These are phyloP conservation scores for Trichosporon ovoides DNA, from an alignment of 1,284 basidiomycete genomes.

Conservation along the genomic window DNA sequence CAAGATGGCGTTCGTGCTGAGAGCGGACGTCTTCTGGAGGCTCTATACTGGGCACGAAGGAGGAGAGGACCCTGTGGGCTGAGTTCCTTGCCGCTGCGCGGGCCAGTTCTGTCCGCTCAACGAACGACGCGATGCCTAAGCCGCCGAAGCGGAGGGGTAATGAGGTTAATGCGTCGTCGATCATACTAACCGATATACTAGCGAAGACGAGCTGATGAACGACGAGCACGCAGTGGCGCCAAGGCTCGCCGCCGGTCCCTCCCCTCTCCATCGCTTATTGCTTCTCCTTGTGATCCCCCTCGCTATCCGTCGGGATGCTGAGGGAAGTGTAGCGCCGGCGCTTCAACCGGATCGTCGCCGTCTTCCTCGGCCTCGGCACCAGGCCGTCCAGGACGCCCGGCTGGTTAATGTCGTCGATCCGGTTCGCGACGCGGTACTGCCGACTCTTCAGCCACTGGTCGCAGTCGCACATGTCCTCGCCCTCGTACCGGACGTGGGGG, in stretches of 20 bases:
- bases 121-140: no score
- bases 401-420: background rate
- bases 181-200: conserved; percentile 6
- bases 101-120: no score
- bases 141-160: no score
- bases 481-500: background rate
- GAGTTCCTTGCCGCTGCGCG: no score
- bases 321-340: background rate
- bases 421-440: background rate
- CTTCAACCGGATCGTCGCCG: background rate
- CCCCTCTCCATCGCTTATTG: no score
- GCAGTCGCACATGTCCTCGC: background rate
- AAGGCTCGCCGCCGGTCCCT: no score
- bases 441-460: conserved; percentile 3
- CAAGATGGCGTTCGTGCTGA: no score
- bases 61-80: no score
- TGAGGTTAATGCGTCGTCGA: no score
- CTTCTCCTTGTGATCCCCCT: background rate
- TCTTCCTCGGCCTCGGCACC: background rate
- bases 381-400: background rate
- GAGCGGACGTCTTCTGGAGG: no score
- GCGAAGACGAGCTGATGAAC: background rate
- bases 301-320: background rate
- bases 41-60: no score
- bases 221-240: background rate